Evolutionary conservation across 768 basidiomycete species (phyloP).

Genomic region (Pleurotus pulmonarius): DNA sequence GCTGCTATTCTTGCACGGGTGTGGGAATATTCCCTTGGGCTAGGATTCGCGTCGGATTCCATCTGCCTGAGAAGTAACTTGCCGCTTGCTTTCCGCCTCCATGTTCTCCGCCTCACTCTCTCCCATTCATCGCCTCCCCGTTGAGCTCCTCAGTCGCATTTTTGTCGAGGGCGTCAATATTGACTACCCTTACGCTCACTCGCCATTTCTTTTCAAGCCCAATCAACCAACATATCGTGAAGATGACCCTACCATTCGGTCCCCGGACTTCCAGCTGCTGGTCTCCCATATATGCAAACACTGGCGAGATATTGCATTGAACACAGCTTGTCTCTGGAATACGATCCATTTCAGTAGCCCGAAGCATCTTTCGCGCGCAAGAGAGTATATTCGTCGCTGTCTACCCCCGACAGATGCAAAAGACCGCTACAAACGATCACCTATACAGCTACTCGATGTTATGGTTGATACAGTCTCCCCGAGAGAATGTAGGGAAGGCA

Average conservation of each 20-base stretch:
- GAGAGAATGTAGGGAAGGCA: constrained; percentile 42
- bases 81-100: constrained; percentile 3
- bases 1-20: too few species aligned
- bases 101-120: constrained; percentile 20
- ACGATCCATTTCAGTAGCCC: constrained; percentile 51
- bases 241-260: constrained; percentile 34
- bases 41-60: constrained; percentile 1
- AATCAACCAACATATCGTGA: constrained; percentile 21
- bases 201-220: constrained; percentile 49
- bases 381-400: constrained; percentile 38
- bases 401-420: background rate
- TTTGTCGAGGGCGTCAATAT: constrained; percentile 49
- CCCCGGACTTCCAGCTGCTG: constrained; percentile 47
- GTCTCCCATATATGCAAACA: constrained; percentile 56
- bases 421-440: constrained; percentile 3
- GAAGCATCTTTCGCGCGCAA: constrained; percentile 44
- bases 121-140: constrained; percentile 45
- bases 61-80: constrained; percentile 3
- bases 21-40: too few species aligned
- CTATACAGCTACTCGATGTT: constrained; percentile 40
- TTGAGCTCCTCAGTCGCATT: constrained; percentile 56
- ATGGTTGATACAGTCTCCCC: constrained; percentile 52
- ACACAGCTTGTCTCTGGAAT: constrained; percentile 50
- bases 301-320: constrained; percentile 54
- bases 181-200: constrained; percentile 38